phyloP scores from a whole-genome alignment of 305 asterid genomes.

The Fraxinus floribunda region DNA sequence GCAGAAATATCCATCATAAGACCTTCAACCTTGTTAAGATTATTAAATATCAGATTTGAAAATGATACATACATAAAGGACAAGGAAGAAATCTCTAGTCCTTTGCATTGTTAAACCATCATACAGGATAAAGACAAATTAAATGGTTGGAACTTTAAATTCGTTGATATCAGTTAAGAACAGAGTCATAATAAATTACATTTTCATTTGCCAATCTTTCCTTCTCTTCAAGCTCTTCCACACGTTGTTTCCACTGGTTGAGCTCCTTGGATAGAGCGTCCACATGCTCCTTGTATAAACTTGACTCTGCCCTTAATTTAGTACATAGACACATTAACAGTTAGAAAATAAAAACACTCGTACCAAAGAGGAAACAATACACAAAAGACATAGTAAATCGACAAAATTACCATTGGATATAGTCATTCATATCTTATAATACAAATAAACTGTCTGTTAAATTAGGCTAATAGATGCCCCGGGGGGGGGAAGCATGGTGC shows the following conservation, averaged over 20 bases:
- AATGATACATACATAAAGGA: constrained; percentile 5
- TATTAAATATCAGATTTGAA: constrained; percentile 2
- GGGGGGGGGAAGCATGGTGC: background rate
- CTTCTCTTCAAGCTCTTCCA: constrained; percentile 85
- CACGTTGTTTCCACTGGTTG: constrained; percentile 64
- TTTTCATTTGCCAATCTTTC: constrained; percentile 93
- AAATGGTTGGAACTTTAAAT: constrained; percentile 3
- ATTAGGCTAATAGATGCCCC: background rate
- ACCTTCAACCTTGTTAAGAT: constrained; percentile 73
- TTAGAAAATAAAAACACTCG: constrained; percentile 16
- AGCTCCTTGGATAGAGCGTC: constrained; percentile 82
- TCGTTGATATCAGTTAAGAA: constrained; percentile 17
- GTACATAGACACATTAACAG: constrained; percentile 30
- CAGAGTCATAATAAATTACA: constrained; percentile 44
- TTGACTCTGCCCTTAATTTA: constrained; percentile 82
- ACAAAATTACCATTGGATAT: background rate
- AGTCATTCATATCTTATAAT: background rate
- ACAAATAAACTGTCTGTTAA: background rate
- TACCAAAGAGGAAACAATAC: background rate
- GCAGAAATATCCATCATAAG: constrained; percentile 87
- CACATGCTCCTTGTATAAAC: constrained; percentile 62
- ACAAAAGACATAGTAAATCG: background rate
- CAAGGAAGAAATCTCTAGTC: background rate
- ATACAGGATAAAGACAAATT: constrained; percentile 2
- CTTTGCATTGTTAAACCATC: constrained; percentile 12